These are phyloP conservation scores for Leptodermis oblonga DNA, from an alignment of 257 asterid species.

Conservation along the genomic window DNA sequence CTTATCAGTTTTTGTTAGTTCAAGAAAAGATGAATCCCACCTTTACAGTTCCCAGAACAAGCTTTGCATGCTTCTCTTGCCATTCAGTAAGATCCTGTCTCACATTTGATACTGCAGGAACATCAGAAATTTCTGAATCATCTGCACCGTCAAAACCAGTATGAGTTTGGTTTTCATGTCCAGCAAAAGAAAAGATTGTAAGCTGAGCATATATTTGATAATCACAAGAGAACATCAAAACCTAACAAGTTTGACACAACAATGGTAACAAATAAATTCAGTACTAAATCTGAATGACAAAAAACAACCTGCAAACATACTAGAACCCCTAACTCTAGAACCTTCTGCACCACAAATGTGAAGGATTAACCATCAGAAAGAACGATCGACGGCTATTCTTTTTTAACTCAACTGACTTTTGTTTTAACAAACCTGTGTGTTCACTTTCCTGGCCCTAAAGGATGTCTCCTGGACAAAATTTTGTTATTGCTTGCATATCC, in stretches of 20 bases:
- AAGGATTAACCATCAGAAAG: not conserved
- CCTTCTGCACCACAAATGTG: not conserved
- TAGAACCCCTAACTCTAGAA: not conserved
- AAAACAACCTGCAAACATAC: not conserved
- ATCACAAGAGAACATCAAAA: not conserved
- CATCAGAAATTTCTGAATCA: slow-evolving; percentile 63
- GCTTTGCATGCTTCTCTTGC: slow-evolving; percentile 91
- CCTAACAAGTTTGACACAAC: not conserved
- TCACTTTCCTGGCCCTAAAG: not conserved
- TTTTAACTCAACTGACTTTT: not conserved
- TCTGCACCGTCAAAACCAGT: slow-evolving; percentile 46
- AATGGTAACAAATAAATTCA: not conserved
- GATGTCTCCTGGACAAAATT: not conserved
- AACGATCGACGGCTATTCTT: not conserved
- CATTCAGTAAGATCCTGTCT: slow-evolving; percentile 91
- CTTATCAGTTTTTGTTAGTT: not conserved
- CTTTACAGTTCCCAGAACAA: slow-evolving; percentile 81
- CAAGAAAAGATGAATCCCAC: slow-evolving; percentile 30
- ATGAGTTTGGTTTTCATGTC: slow-evolving; percentile 12
- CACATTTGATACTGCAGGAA: slow-evolving; percentile 77
- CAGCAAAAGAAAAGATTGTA: not conserved
- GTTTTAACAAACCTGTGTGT: not conserved
- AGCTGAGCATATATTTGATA: not conserved
- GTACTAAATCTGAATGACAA: too few relatives aligned
- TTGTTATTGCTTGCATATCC: not conserved